These are phyloP conservation scores for Aspergillus caelatus DNA, from an alignment of 2,329 filamentous ascomycete genomes.

Conservation along the genomic window DNA sequence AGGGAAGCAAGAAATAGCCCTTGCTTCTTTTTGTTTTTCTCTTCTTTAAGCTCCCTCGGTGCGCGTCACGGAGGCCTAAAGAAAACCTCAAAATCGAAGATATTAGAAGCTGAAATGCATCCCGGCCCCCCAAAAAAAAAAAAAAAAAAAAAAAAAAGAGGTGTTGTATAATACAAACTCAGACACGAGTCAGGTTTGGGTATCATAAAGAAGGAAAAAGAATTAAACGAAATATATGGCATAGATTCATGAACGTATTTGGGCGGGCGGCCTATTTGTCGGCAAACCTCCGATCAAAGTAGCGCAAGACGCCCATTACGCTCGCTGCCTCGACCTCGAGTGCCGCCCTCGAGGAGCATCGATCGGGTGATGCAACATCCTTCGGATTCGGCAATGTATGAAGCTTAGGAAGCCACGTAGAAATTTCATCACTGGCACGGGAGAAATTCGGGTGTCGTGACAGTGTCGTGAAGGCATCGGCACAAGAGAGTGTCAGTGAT, in stretches of 20 bases:
- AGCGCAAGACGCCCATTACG: slow-evolving; percentile 82
- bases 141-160: not conserved
- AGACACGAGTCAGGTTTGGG: slow-evolving; percentile 29
- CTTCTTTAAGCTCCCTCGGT: not conserved
- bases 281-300: slow-evolving; percentile 74
- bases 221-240: slow-evolving; percentile 13
- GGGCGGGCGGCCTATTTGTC: slow-evolving; percentile 33
- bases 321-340: slow-evolving; percentile 81
- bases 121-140: not conserved
- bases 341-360: slow-evolving; percentile 48
- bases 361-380: slow-evolving; percentile 33
- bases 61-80: not conserved
- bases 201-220: slow-evolving; percentile 25
- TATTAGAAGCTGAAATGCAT: not conserved
- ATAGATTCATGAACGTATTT: slow-evolving; percentile 3
- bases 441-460: slow-evolving; percentile 77
- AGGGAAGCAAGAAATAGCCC: not conserved
- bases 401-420: slow-evolving; percentile 75
- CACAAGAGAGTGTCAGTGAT: slow-evolving; percentile 67
- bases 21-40: not conserved
- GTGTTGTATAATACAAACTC: slow-evolving; percentile 30
- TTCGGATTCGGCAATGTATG: slow-evolving; percentile 56
- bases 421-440: slow-evolving; percentile 71
- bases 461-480: slow-evolving; percentile 77
- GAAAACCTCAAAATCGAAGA: not conserved